Conservation (phyloP, 2,329 filamentous ascomycete species). For the Tolypocladium paradoxum region DNA sequence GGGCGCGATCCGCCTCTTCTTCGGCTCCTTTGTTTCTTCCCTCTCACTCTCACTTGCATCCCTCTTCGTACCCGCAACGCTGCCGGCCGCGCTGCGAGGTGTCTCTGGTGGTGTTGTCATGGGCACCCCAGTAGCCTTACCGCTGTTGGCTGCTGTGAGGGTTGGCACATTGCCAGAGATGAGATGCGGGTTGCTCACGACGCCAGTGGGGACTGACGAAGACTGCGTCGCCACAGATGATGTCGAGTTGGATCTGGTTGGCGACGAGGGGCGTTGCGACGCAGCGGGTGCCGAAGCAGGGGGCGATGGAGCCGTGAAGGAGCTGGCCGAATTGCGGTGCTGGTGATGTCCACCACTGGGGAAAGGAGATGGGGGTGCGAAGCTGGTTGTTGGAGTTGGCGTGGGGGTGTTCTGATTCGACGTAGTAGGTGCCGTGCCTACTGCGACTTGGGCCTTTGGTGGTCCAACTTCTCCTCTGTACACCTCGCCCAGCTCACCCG, state of each 20-base stretch:
- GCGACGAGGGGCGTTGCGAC: conserved; percentile 61
- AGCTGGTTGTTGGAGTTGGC: conserved; percentile 57
- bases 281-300: conserved; percentile 45
- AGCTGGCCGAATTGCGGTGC: conserved; percentile 47
- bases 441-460: conserved; percentile 30
- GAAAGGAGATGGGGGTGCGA: conserved; percentile 51
- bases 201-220: conserved; percentile 33
- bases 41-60: conserved; percentile 46
- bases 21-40: conserved; percentile 43
- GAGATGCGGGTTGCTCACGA: conserved; percentile 69
- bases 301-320: conserved; percentile 47
- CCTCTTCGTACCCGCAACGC: conserved; percentile 38
- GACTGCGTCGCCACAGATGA: conserved; percentile 66
- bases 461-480: conserved; percentile 60
- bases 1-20: conserved; percentile 61
- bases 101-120: conserved; percentile 88
- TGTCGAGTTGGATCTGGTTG: conserved; percentile 74
- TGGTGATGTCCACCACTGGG: conserved; percentile 36
- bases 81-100: conserved; percentile 37
- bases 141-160: conserved; percentile 63
- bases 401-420: conserved; percentile 57
- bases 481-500: conserved; percentile 73
- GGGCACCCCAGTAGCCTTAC: conserved; percentile 52
- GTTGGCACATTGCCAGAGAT: conserved; percentile 68
- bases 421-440: conserved; percentile 27